Base-by-base conservation (phyloP, 2,329 filamentous ascomycete genomes). In the Pseudomassariella vexata region DNA sequence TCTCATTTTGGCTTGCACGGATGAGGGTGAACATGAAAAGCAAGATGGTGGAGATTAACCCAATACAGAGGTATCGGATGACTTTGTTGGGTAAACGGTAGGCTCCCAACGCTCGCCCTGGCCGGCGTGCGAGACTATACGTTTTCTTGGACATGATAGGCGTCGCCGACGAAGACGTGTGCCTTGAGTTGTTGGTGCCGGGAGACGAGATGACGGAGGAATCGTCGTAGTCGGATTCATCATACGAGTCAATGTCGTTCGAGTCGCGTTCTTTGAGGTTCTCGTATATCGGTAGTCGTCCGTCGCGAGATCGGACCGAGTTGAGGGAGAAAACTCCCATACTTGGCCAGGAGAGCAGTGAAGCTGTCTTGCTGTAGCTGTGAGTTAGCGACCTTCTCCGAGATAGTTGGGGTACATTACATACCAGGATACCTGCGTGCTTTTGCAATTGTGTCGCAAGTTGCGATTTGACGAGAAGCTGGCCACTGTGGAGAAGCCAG, bases 1-100 rank as follows among this genome's bases (percentile, higher is more conserved):
- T 82, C 43, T 84, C 84, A 12, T 75, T 62, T 48, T 84, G 73
- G 48, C 85, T 88, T 41, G 84, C 80, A 18, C 83, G 75, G 31
- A 86, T 73, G 21, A 95, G 68, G 35, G 73, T 79, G 35, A 86
- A 60, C 35, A 95, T 82, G 60, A 95, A 86, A 25, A 94, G 52
- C 5, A 92, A 44, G 10, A 95, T 71, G 1, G 76, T 73, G 3
- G 73, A 68, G 28, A 85, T 73, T 32, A 94, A 65, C 4, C 70
- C 74, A 29, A 89, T 65, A 42, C 86, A 87, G 34, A 95, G 75
- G 54, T 83, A 94, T 46, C 87, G 73, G 35, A 85, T 78, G 37
- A 92, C 75, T 40, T 72, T 82, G 49, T 80, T 78, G 6, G 84
- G 85, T 24, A 89, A 59, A 19, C 79, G 70, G 47, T 83, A 85